These are phyloP conservation scores for Trichothecium roseum DNA, from an alignment of 2,329 filamentous ascomycete species.

Conservation along the genomic window DNA sequence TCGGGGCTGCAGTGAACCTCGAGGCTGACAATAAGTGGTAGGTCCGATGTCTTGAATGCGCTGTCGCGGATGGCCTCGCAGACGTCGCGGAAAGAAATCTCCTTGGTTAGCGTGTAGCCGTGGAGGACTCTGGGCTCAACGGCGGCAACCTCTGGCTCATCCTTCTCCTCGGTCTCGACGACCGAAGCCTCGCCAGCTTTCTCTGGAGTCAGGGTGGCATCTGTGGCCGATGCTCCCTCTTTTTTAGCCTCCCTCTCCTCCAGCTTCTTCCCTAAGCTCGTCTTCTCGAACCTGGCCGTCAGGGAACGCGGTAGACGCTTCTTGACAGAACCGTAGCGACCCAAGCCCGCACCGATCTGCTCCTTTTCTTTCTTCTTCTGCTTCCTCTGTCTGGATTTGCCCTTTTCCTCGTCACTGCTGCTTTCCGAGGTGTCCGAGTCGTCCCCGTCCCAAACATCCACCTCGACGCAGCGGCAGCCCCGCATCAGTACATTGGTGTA, in stretches of 20 bases:
- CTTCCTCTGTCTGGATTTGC: conserved; percentile 35
- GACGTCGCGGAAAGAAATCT: conserved; percentile 77
- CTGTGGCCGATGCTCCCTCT: conserved; percentile 1
- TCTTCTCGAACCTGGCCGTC: conserved; percentile 35
- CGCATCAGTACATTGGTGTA: conserved; percentile 78
- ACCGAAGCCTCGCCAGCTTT: background rate
- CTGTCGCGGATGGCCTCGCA: conserved; percentile 70
- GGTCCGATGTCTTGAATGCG: conserved; percentile 63
- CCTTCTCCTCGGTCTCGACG: conserved; percentile 2
- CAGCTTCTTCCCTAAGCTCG: conserved; percentile 32
- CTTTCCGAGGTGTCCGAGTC: conserved; percentile 52
- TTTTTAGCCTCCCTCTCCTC: conserved; percentile 16
- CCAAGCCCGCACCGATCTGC: background rate
- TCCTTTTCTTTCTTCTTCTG: conserved; percentile 27
- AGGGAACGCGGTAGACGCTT: conserved; percentile 39
- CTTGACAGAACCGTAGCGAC: conserved; percentile 28
- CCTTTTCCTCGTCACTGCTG: conserved; percentile 43
- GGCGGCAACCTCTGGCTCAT: conserved; percentile 17
- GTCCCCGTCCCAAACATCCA: conserved; percentile 90
- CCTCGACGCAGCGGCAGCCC: conserved; percentile 84
- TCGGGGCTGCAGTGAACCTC: conserved; percentile 76
- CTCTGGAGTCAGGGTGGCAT: conserved; percentile 2
- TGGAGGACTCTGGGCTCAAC: conserved; percentile 72
- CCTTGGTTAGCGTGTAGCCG: conserved; percentile 83
- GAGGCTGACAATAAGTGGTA: conserved; percentile 87